phyloP scores from a whole-genome alignment of 208 protist species.

The Leishmania braziliensis region DNA sequence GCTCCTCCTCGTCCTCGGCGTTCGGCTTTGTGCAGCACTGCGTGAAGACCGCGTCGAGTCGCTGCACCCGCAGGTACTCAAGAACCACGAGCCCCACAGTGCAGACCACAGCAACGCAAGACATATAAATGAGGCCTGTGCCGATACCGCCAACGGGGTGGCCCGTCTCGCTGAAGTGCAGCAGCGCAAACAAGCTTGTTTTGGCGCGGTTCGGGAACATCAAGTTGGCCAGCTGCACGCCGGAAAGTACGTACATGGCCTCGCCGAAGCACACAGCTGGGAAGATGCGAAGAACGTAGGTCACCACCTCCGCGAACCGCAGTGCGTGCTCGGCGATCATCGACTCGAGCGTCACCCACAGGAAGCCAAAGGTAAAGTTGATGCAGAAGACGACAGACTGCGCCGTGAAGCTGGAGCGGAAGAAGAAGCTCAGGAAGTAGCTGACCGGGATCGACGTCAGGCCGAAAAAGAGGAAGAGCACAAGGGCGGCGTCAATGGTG shows the following conservation, averaged over 20 bases:
- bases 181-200: conserved; percentile 44
- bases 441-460: conserved; percentile 64
- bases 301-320: conserved; percentile 51
- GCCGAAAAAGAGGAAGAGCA: conserved; percentile 78
- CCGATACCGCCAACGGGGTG: conserved; percentile 57
- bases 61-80: conserved; percentile 58
- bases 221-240: conserved; percentile 48
- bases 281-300: conserved; percentile 60
- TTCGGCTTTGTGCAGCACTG: conserved; percentile 25
- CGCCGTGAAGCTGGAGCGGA: conserved; percentile 67
- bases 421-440: conserved; percentile 86
- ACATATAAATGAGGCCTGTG: conserved; percentile 80
- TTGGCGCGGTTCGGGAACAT: conserved; percentile 41
- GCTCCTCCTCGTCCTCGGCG: conserved; percentile 23
- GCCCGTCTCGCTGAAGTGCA: conserved; percentile 32
- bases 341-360: conserved; percentile 77
- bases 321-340: conserved; percentile 57
- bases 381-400: conserved; percentile 81
- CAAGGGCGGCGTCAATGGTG: conserved; percentile 47
- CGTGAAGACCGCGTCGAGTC: conserved; percentile 21
- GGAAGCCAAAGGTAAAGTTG: conserved; percentile 83
- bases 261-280: conserved; percentile 81
- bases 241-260: conserved; percentile 67
- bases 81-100: conserved; percentile 57
- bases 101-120: conserved; percentile 48